Conservation (phyloP, 1,139 yeast genomes). For the Yamadazyma songkhlaensis region DNA sequence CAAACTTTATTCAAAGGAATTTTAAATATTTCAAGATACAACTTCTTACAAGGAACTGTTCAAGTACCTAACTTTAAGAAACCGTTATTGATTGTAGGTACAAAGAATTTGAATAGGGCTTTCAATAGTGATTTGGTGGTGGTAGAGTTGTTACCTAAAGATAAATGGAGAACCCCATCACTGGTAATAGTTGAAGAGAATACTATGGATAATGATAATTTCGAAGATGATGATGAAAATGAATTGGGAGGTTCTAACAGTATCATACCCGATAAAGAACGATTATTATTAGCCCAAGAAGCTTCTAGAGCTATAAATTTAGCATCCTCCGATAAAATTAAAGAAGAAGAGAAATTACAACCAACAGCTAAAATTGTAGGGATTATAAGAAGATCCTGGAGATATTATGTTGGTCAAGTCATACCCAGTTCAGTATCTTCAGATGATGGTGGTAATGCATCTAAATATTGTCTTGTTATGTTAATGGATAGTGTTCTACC, state of each 20-base stretch:
- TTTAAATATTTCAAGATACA: slow-evolving; percentile 77
- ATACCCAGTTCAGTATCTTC: slow-evolving; percentile 72
- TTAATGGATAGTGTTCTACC: slow-evolving; percentile 91
- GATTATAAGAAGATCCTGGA: slow-evolving; percentile 87
- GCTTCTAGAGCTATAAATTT: slow-evolving; percentile 58
- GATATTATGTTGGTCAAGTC: slow-evolving; percentile 93
- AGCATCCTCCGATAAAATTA: slow-evolving; percentile 24
- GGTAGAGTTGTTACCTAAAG: slow-evolving; percentile 82
- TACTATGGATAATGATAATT: slow-evolving; percentile 56
- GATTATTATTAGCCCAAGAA: slow-evolving; percentile 71
- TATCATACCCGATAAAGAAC: slow-evolving; percentile 71
- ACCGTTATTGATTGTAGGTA: slow-evolving; percentile 80
- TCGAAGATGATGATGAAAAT: slow-evolving; percentile 31
- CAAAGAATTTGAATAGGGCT: slow-evolving; percentile 82
- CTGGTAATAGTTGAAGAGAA: slow-evolving; percentile 76
- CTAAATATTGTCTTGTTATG: slow-evolving; percentile 77
- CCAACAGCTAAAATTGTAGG: slow-evolving; percentile 96
- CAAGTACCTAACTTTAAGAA: slow-evolving; percentile 71
- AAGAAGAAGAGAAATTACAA: slow-evolving; percentile 48
- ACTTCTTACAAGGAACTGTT: slow-evolving; percentile 84
- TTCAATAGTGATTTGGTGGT: slow-evolving; percentile 91
- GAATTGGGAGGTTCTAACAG: slow-evolving; percentile 11
- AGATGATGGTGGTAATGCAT: slow-evolving; percentile 53
- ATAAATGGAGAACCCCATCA: slow-evolving; percentile 87
- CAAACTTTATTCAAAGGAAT: slow-evolving; percentile 88